Base-by-base conservation (phyloP, 805 yeast genomes). In the Kazachstania africana region DNA sequence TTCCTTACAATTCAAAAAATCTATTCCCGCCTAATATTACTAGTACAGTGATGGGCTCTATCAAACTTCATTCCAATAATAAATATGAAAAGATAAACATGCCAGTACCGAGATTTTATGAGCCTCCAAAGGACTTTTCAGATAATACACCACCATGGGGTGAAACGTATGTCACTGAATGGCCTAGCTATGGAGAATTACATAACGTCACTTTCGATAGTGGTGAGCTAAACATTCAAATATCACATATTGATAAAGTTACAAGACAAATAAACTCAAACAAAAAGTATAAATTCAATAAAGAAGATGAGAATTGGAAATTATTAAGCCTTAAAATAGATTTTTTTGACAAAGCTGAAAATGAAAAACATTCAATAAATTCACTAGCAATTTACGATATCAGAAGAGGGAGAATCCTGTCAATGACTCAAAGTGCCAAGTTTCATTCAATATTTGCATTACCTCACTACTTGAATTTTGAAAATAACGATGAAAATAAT, bases 361-460 rank as follows among this genome's bases (percentile, higher is more conserved):
- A 57, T 6, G 65, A 71, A 20, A 62, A 58, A 33, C 74, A 75
- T 46, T 47, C 50, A 1, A 41, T 84, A 13, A 60, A 62, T 4
- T 56, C 81, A 8, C 56, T 58, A 16, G 87, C 85, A 0, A 64
- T 75, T 2, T 78, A 78, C 48, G 82, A 77, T 45, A 75, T 78
- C 38, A 63, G 66, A 14, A 57, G 72, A 1, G 93, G 93, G 1
- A 62, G 79, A 31, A 49, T 80, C 4, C 58, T 80, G 12, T 64
- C 75, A 0, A 47, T 70, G 13, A 66, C 84, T 1, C 60, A 65
- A 22, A 68, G 84, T 18, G 81, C 80, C 5, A 78, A 77, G 48
- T 75, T 75, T 49, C 60, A 64, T 32, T 77, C 84, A 6, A 33
- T 63, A n/a, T 66, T 68, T 45, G 78, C 75, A 1, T 58, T 80